Evolutionary conservation across 495 filamentous ascomycete genomes (phyloP).

Genomic region (Hypoxylon intermedium): DNA sequence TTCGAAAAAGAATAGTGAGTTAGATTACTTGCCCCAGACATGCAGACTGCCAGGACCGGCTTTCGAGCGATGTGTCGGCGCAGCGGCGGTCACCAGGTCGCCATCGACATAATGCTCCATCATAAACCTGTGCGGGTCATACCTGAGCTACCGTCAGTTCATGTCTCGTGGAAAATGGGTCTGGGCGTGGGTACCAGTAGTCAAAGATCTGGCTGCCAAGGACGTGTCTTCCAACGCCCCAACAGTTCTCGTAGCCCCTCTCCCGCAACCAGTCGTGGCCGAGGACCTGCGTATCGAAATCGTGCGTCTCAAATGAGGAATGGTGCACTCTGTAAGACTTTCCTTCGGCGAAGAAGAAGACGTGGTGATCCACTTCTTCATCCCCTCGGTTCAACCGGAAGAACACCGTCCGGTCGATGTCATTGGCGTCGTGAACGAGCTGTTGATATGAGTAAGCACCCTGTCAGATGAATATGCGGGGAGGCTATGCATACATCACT

Average conservation of each 20-base stretch:
- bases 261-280: slow-evolving; percentile 74
- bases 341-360: slow-evolving; percentile 70
- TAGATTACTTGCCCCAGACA: slow-evolving; percentile 58
- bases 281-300: slow-evolving; percentile 76
- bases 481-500: slow-evolving; percentile 50
- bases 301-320: slow-evolving; percentile 75
- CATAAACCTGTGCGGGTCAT: slow-evolving; percentile 67
- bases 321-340: slow-evolving; percentile 71
- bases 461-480: not conserved
- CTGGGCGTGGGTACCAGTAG: slow-evolving; percentile 61
- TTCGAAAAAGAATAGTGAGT: no score
- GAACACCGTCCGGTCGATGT: slow-evolving; percentile 65
- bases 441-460: slow-evolving; percentile 12
- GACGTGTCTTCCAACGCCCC: slow-evolving; percentile 76
- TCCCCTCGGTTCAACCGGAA: slow-evolving; percentile 68
- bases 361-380: slow-evolving; percentile 72
- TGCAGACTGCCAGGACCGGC: slow-evolving; percentile 54
- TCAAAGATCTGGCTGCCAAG: slow-evolving; percentile 72
- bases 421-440: slow-evolving; percentile 59
- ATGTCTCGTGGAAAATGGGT: not conserved
- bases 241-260: slow-evolving; percentile 70
- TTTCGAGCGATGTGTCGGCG: slow-evolving; percentile 56
- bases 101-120: slow-evolving; percentile 75
- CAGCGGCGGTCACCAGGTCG: slow-evolving; percentile 68
- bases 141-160: slow-evolving; percentile 41